Evolutionary conservation across 1,284 basidiomycete genomes (phyloP).

Genomic region (Apiotrichum brassicae): DNA sequence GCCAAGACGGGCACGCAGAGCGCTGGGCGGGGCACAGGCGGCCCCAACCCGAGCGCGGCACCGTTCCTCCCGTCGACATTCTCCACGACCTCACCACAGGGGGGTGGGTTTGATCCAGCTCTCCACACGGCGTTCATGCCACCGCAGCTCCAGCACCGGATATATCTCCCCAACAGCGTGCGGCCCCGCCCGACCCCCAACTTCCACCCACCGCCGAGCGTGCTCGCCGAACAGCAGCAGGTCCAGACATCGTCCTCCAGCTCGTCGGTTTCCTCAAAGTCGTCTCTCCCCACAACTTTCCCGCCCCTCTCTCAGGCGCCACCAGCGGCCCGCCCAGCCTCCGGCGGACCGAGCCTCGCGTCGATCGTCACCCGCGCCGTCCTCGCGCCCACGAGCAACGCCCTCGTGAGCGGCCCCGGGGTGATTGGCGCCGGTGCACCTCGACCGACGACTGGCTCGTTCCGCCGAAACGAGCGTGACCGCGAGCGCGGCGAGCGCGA

Average conservation of each 20-base stretch:
- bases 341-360: constrained; percentile 38
- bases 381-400: constrained; percentile 30
- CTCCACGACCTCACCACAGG: neutral
- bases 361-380: constrained; percentile 45
- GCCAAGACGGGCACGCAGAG: neutral
- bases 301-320: constrained; percentile 31
- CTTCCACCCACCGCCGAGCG: constrained; percentile 39
- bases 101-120: constrained; percentile 11
- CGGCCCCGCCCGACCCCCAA: constrained; percentile 37
- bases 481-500: neutral
- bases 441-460: neutral
- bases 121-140: constrained; percentile 44
- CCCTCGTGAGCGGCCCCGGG: constrained; percentile 9
- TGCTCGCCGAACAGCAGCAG: constrained; percentile 29
- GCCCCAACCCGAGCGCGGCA: constrained; percentile 33
- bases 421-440: neutral
- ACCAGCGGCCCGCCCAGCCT: neutral
- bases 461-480: too few species aligned
- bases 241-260: constrained; percentile 12
- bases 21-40: neutral
- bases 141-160: constrained; percentile 45
- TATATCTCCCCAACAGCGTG: constrained; percentile 40
- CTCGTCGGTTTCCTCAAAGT: constrained; percentile 4
- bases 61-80: constrained; percentile 31
- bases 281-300: constrained; percentile 23